Evolutionary conservation across 345 rosid genomes (phyloP).

Genomic region (Draba incana): DNA sequence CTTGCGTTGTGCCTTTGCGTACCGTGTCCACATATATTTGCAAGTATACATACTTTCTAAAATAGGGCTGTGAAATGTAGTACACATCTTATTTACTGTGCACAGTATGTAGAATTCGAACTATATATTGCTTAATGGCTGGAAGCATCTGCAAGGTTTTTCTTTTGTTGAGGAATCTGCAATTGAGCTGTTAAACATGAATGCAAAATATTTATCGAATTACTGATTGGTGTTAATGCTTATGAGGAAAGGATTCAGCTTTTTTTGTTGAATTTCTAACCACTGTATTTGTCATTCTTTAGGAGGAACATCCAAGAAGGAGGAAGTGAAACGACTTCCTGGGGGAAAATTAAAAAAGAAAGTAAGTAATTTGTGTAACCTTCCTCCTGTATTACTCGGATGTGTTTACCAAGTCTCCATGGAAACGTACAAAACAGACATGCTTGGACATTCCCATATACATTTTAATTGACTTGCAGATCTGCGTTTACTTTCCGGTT

Average conservation of each 20-base stretch:
- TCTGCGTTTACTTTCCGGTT: not conserved
- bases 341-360: constrained; percentile 95
- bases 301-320: constrained; percentile 63
- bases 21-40: not conserved
- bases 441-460: not conserved
- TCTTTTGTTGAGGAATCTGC: not conserved
- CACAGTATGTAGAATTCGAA: not conserved
- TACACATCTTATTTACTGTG: not conserved
- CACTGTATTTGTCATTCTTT: constrained; percentile 4
- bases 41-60: not conserved
- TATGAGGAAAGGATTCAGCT: not conserved
- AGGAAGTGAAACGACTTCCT: constrained; percentile 89
- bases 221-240: constrained; percentile 6
- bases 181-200: not conserved
- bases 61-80: not conserved
- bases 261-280: not conserved
- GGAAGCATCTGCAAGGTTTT: constrained; percentile 5
- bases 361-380: constrained; percentile 49
- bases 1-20: not conserved
- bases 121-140: not conserved
- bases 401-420: constrained; percentile 13
- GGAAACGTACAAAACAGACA: constrained; percentile 1
- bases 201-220: not conserved
- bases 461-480: not conserved
- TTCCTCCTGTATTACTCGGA: not conserved